Base-by-base conservation (phyloP, 805 yeast genomes). In the Saccharomyces mikatae region DNA sequence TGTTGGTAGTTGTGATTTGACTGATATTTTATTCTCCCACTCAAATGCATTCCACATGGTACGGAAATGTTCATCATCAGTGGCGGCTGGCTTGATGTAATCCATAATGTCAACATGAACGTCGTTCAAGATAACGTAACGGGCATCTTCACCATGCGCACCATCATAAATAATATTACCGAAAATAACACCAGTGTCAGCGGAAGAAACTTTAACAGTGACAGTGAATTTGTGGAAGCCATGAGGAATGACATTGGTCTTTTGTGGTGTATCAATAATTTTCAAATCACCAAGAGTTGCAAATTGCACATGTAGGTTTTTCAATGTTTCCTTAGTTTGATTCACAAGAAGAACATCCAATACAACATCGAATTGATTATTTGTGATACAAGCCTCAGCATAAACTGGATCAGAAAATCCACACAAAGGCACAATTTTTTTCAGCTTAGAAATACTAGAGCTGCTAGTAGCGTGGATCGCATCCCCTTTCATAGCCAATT, bases 11-110 rank as follows among this genome's bases (percentile, higher is more conserved):
- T 77, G 79, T 1, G 95, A 82, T 61, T 86, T 84, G 68, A 94
- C 87, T 56, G 91, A 87, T 62, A 94, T 91, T 76, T 94, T 94
- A 76, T 94, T 94, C 73, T 94, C 99, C 99, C 99, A 94, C 74
- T 94, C 99, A 69, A 95, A 94, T 70, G 91, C 97, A 70, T 90
- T 89, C 99, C 99, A 94, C 98, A 91, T 92, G 65, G 84, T 81
- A 67, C 99, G 87, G 87, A 94, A 94, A 62, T 82, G 86, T 48
- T 84, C 82, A 73, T 92, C 98, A 14, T 90, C 76, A 70, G 96
- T 88, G 26, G 81, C 79, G n/a, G 96, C 94, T 22, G 99, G 97
- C 70, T 89, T 89, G 71, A 94, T 90, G 74, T 94, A 94, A 72
- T 94, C 98, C 90, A 94, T 89, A 52, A 94, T 88, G 70, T 94